These are phyloP conservation scores for Drosera capensis DNA, from an alignment of 148 eudicot species.

Conservation along the genomic window DNA sequence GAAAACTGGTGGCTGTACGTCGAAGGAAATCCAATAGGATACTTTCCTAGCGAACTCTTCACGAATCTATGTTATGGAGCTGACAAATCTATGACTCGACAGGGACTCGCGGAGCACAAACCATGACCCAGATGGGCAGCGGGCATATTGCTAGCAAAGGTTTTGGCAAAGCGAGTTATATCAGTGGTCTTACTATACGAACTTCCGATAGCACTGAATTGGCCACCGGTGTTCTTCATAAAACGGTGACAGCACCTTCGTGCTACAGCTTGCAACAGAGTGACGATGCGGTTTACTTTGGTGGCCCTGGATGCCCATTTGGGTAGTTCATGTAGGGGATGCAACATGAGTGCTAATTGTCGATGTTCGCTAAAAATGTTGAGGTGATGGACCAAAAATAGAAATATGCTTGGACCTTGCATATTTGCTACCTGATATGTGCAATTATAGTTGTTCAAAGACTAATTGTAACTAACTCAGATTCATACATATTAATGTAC, in stretches of 20 bases:
- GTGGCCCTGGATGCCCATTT: background rate
- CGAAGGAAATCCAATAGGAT: background rate
- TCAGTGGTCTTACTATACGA: background rate
- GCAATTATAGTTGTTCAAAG: too few species aligned
- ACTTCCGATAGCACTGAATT: background rate
- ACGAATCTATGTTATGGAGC: slow-evolving; percentile 5
- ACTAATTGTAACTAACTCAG: too few species aligned
- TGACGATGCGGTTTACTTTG: background rate
- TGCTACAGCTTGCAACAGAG: background rate
- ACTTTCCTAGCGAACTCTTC: slow-evolving; percentile 9
- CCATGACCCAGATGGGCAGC: slow-evolving; percentile 11
- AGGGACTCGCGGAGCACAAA: background rate
- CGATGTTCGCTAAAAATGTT: too few species aligned
- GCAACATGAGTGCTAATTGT: too few species aligned
- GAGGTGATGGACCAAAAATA: too few species aligned
- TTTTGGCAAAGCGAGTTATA: background rate
- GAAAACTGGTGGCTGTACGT: slow-evolving; percentile 11
- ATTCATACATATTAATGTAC: too few species aligned
- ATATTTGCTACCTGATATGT: too few species aligned
- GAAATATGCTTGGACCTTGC: too few species aligned
- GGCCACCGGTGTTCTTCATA: background rate
- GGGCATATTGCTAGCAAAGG: slow-evolving; percentile 5
- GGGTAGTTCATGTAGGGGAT: too few species aligned
- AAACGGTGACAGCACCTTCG: background rate
- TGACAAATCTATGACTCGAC: slow-evolving; percentile 1